Base-by-base conservation (phyloP, 352 stramenopile genomes). In the Globisporangium parvum region DNA sequence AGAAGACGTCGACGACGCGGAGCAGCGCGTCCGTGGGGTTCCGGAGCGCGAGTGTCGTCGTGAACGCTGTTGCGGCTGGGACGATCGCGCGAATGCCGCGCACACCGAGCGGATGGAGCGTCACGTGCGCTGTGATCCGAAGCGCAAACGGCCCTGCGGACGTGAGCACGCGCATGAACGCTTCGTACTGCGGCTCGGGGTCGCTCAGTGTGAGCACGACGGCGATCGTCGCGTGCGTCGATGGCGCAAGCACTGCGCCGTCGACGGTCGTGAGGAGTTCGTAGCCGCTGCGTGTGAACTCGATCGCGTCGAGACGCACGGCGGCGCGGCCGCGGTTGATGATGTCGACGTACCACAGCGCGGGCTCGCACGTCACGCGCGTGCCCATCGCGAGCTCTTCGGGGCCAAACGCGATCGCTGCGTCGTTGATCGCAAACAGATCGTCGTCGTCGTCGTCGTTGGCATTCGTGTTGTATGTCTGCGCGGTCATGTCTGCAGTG, bases 1-100 rank as follows among this genome's bases (percentile, higher is more conserved):
- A 60, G 21, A 72, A 87, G 12, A 82, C 54, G 37, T 89, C 75
- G 0, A 69, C 67, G 21, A 89, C 61, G 31, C 68, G 72, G 46
- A 89, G 53, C 8, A 63, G 55, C 17, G 66, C 21, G 20, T 77
- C 26, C n/a, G 51, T 60, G 18, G 78, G 67, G 53, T 88, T 88
- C 17, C 54, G 44, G 56, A 88, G 59, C 10, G 55, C 23, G 42
- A 88, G 51, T n/a, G 60, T 58, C 24, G 75, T 49, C 24, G 66
- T 59, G 35, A 74, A 74, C 21, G 51, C 55, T 0, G 60, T 57
- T n/a, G 66, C 73, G 20, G 59, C 21, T 10, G 75, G 71, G n/a
- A 84, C 33, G 3, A 72, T 70, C 1, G 65, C 52, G 17, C 53
- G 55, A 35, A 83, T 53, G 0, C 59, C 59, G 2, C 26, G 42